Evolutionary conservation across 352 stramenopile species (phyloP), one percentile per base, ranked within the genome.

Genomic region (Phytophthora vignae): DNA sequence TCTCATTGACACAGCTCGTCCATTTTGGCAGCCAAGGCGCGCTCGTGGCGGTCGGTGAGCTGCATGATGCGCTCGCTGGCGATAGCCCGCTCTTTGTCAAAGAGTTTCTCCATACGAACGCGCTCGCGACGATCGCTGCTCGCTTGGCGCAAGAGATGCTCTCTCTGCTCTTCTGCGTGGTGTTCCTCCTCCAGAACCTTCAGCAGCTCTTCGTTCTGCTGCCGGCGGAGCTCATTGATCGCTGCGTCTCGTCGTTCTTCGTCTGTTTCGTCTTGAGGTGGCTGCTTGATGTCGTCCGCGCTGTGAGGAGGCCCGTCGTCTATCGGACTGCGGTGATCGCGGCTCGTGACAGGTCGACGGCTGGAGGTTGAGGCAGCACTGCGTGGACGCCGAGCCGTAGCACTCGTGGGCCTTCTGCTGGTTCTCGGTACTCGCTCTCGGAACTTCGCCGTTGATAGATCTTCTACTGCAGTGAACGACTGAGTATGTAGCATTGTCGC

Each of bases 51-150:
- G 42, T 93, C 71, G 1, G 87, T 96, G 11, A 96, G 62, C 33
- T 80, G 73, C 87, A 94, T 90, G 65, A 96, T 96, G 1, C 87
- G 87, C 55, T 96, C 88, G 68, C 90, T 96, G 3, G 85, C 87
- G 19, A 84, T 73, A 8, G 79, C 78, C 42, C 90, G 80, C 53
- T 96, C 88, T 54, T 81, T 81, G 58, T 83, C 78, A 55, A 94
- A 96, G 22, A 92, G 83, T 50, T 79, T 62, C 61, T 96, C 84
- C 60, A 96, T 82, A 2, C 87, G 83, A 4, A 56, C 60, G 10
- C 71, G 74, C 55, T 96, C 90, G n/a, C 48, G 64, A 2, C 49
- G 52, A 6, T 60, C 53, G 53, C 75, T 66, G 14, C 52, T 65
- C 0, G 80, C 78, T 61, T 92, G 81, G 0, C 64, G 70, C 15